These are phyloP conservation scores for Aspergillus vadensis DNA, from an alignment of 2,329 filamentous ascomycete species.

Conservation along the genomic window DNA sequence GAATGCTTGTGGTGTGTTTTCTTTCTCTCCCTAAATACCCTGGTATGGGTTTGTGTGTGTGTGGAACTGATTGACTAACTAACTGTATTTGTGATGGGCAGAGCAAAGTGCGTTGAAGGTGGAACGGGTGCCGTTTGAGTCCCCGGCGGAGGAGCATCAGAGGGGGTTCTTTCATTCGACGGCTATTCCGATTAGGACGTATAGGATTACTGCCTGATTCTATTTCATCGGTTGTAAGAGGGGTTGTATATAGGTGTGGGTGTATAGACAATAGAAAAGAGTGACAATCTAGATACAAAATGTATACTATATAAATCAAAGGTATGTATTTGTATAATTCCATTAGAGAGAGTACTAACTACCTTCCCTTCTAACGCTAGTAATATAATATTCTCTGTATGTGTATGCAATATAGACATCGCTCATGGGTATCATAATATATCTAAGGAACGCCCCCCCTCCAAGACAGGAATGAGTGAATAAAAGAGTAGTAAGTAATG, in stretches of 20 bases:
- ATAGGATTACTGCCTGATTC: constrained; percentile 27
- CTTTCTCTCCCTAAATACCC: too few species aligned
- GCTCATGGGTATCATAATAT: constrained; percentile 20
- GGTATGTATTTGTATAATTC: too few species aligned
- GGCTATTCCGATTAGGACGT: constrained; percentile 41
- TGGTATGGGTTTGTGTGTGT: too few species aligned
- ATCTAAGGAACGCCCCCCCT: constrained; percentile 1
- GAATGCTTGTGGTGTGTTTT: constrained; percentile 58
- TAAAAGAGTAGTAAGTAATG: not conserved
- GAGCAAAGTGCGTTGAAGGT: constrained; percentile 39
- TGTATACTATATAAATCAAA: too few species aligned
- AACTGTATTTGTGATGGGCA: constrained; percentile 12
- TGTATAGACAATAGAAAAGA: too few species aligned
- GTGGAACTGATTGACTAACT: too few species aligned
- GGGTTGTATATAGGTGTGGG: too few species aligned
- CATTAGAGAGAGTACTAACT: too few species aligned
- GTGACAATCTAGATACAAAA: too few species aligned
- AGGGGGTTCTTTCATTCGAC: constrained; percentile 52
- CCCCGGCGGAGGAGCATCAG: constrained; percentile 46
- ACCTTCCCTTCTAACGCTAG: not conserved
- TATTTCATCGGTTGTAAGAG: too few species aligned
- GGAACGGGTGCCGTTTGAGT: constrained; percentile 45
- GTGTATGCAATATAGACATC: constrained; percentile 5
- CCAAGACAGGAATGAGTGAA: not conserved
- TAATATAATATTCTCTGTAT: not conserved